Conservation (phyloP, 176 grass and related monocot genomes). For the Oryza nivara region DNA sequence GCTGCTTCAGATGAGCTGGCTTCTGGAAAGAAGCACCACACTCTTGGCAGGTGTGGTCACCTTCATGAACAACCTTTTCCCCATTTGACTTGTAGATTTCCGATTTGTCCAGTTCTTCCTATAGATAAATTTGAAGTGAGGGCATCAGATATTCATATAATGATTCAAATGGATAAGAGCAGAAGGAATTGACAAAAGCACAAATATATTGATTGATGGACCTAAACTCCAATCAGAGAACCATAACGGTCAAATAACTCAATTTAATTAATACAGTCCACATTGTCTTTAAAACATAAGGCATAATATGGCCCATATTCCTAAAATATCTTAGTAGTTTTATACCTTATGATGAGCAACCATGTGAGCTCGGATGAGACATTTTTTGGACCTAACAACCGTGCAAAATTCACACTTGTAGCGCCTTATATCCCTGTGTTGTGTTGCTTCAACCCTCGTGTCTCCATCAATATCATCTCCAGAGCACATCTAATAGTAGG, state of each 20-base stretch:
- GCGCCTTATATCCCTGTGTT: conserved; percentile 51
- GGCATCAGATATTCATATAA: background rate
- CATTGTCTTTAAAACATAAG: background rate
- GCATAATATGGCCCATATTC: background rate
- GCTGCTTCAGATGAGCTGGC: conserved; percentile 78
- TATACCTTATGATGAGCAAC: conserved; percentile 53
- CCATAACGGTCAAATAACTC: background rate
- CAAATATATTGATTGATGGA: background rate
- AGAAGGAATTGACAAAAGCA: background rate
- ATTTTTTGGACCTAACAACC: conserved; percentile 63
- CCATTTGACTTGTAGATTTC: conserved; percentile 38
- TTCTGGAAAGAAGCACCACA: conserved; percentile 65
- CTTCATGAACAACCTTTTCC: conserved; percentile 39
- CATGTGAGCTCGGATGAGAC: conserved; percentile 65
- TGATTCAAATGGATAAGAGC: background rate
- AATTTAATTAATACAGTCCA: background rate
- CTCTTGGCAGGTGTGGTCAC: conserved; percentile 46
- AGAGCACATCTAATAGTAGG: conserved; percentile 49
- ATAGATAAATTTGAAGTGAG: background rate
- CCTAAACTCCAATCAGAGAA: conserved; percentile 7
- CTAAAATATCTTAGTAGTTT: background rate
- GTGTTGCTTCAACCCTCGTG: background rate
- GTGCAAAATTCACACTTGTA: conserved; percentile 68
- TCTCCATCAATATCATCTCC: conserved; percentile 27
- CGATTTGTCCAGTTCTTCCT: conserved; percentile 56